phyloP scores from a whole-genome alignment of 2,329 filamentous ascomycete species.

The Apiospora malaysiana region DNA sequence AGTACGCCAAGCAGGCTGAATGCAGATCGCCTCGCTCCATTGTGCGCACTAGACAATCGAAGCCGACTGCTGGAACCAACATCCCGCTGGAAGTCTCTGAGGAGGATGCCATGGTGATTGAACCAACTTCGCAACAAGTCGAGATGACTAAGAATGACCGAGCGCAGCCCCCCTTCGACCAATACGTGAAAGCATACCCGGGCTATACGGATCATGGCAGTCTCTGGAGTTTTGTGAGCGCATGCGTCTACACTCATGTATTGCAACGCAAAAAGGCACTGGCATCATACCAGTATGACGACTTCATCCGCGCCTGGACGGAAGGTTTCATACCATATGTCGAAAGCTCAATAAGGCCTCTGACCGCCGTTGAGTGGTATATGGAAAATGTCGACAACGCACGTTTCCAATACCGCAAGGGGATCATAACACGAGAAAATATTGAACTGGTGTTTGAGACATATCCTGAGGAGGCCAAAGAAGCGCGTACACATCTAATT shows the following conservation, averaged over 20 bases:
- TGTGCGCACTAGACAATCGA: neutral
- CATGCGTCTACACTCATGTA: conserved; percentile 39
- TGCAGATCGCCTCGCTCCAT: neutral
- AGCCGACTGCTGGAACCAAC: neutral
- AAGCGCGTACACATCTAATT: neutral
- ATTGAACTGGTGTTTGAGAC: conserved; percentile 34
- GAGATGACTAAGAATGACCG: neutral
- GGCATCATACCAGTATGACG: conserved; percentile 41
- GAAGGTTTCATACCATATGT: conserved; percentile 41
- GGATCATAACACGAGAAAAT: conserved; percentile 39
- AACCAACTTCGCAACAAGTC: neutral
- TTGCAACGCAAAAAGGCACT: conserved; percentile 33
- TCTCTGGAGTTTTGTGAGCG: conserved; percentile 37
- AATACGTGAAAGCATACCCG: conserved; percentile 37
- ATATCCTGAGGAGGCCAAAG: conserved; percentile 28
- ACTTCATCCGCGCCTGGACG: conserved; percentile 42
- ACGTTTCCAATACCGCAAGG: conserved; percentile 4
- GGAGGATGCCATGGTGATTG: neutral
- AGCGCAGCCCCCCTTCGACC: conserved; percentile 33
- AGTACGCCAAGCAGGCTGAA: neutral
- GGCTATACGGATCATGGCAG: conserved; percentile 35
- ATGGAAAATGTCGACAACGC: conserved; percentile 38
- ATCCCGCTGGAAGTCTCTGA: neutral
- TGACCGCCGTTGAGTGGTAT: conserved; percentile 42
- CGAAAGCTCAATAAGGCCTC: conserved; percentile 28